These are phyloP conservation scores for Thelonectria rubi DNA, from an alignment of 2,329 filamentous ascomycete species.

Conservation along the genomic window DNA sequence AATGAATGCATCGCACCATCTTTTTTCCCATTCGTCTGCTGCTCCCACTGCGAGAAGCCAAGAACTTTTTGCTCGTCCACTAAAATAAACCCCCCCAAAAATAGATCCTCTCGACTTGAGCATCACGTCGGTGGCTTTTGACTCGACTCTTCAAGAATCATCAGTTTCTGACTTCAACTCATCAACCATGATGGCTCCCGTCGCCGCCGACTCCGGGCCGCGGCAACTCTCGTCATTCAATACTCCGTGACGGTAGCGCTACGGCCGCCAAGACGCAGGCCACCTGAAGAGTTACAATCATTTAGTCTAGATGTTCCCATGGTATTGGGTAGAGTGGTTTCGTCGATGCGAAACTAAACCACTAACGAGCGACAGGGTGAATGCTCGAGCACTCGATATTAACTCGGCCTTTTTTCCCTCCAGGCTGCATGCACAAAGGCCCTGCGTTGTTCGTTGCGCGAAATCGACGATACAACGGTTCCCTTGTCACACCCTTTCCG, in stretches of 20 bases:
- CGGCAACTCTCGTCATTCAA: not conserved
- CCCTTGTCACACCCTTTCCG: not conserved
- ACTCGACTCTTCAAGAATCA: not conserved
- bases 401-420: not conserved
- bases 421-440: not conserved
- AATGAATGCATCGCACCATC: slow-evolving; percentile 20
- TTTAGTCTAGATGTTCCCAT: not conserved
- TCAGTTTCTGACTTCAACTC: not conserved
- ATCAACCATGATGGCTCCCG: not conserved
- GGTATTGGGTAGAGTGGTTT: not conserved
- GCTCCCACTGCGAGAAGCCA: slow-evolving; percentile 2
- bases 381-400: not conserved
- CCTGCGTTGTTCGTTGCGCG: not conserved
- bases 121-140: not conserved
- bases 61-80: not conserved
- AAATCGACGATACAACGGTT: not conserved
- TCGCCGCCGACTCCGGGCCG: not conserved
- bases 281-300: not conserved
- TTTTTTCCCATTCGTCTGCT: not conserved
- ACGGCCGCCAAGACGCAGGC: not conserved
- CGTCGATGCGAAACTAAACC: not conserved
- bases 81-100: not conserved
- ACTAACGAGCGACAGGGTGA: not conserved
- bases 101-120: not conserved
- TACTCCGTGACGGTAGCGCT: not conserved